A percentile compares a stretch with the other conserved stretches of the same genome.
Evolutionary conservation across 257 asterid genomes (phyloP).

Genomic region (Gentiana dahurica): DNA sequence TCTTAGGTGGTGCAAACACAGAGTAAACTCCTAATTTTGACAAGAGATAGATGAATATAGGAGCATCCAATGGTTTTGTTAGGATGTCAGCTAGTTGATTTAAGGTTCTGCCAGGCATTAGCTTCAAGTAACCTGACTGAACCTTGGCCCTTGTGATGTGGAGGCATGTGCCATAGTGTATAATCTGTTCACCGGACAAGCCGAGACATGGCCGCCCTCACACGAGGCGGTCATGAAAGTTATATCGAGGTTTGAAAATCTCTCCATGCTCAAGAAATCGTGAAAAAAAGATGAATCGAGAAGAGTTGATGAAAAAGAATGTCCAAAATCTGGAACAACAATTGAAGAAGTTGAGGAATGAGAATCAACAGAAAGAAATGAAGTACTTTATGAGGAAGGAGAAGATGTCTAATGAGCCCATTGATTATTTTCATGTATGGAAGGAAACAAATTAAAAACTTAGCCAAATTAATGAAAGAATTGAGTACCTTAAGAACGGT

Average conservation of each 20-base stretch:
- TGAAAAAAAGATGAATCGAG: not conserved
- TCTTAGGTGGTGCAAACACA: too few species aligned
- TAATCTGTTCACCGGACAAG: not conserved
- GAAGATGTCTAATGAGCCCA: not conserved
- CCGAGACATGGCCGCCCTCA: constrained; percentile 8
- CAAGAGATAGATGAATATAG: too few species aligned
- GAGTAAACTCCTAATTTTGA: too few species aligned
- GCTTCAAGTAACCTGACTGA: too few species aligned
- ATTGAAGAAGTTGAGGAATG: not conserved
- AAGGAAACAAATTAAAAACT: not conserved
- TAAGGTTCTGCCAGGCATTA: too few species aligned
- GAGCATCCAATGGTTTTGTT: too few species aligned
- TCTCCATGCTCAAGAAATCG: not conserved
- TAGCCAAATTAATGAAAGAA: not conserved
- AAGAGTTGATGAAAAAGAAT: not conserved
- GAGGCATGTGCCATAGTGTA: not conserved
- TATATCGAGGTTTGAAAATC: not conserved
- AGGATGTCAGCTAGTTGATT: too few species aligned
- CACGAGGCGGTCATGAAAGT: not conserved
- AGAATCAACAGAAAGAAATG: constrained; percentile 3
- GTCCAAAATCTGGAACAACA: constrained; percentile 1
- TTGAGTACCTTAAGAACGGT: not conserved
- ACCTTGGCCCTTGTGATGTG: not conserved
- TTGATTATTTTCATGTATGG: too few species aligned
- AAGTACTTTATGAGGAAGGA: not conserved